phyloP scores from a whole-genome alignment of 768 basidiomycete species.

The Zangia roseola region DNA sequence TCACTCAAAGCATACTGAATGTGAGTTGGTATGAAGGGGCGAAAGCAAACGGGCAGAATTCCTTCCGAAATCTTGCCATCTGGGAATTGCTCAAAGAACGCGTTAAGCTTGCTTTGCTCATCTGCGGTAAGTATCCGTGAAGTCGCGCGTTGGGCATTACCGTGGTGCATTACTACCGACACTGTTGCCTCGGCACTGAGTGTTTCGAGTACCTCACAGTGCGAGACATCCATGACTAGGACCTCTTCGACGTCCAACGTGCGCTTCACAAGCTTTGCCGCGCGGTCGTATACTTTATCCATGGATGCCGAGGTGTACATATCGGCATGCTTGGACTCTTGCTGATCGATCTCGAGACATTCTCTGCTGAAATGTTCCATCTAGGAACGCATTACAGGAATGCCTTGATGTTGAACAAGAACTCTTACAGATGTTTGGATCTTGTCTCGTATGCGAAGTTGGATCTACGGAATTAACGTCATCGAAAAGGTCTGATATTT shows the following conservation, averaged over 20 bases:
- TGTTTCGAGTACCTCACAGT: conserved; percentile 83
- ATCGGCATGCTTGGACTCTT: conserved; percentile 28
- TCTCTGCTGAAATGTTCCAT: conserved; percentile 97
- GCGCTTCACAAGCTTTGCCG: conserved; percentile 82
- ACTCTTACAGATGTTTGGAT: conserved; percentile 81
- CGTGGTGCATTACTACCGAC: conserved; percentile 69
- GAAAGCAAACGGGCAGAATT: conserved; percentile 78
- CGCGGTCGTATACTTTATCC: conserved; percentile 90
- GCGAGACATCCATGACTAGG: conserved; percentile 88
- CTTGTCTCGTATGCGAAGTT: conserved; percentile 83
- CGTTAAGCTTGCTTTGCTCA: conserved; percentile 72
- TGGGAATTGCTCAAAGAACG: conserved; percentile 76
- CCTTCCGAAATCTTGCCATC: conserved; percentile 89
- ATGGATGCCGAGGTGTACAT: conserved; percentile 46
- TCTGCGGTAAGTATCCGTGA: conserved; percentile 59
- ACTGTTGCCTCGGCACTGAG: conserved; percentile 58
- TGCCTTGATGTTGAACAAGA: not conserved
- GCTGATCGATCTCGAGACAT: conserved; percentile 83
- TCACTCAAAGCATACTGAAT: conserved; percentile 87
- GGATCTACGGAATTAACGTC: conserved; percentile 55
- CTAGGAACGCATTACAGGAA: conserved; percentile 31
- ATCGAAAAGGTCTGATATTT: not conserved
- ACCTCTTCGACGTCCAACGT: conserved; percentile 93
- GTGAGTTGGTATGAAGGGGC: conserved; percentile 74
- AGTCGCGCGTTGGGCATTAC: conserved; percentile 55